phyloP scores from a whole-genome alignment of 495 filamentous ascomycete species.

The Xylaria curta region DNA sequence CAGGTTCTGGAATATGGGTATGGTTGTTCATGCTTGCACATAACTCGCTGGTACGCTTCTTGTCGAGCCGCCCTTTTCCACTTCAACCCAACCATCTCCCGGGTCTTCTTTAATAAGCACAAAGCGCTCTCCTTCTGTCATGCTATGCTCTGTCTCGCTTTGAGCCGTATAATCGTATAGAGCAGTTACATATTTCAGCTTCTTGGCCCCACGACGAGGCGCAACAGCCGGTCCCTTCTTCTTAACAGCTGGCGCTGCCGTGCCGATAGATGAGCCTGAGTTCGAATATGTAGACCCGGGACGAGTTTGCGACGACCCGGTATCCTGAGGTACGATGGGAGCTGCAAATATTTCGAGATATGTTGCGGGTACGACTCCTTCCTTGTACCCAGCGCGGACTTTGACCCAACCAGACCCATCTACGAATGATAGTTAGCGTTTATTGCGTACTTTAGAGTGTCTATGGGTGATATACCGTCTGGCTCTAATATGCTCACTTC shows the following conservation, averaged over 20 bases:
- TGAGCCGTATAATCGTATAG: constrained; percentile 89
- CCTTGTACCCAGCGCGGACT: constrained; percentile 69
- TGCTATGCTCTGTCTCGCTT: constrained; percentile 85
- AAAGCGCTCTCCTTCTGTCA: constrained; percentile 89
- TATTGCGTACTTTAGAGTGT: constrained; percentile 4
- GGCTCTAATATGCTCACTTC: constrained; percentile 81
- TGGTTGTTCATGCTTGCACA: constrained; percentile 60
- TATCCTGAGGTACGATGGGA: constrained; percentile 56
- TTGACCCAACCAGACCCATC: constrained; percentile 92
- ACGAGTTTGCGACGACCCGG: constrained; percentile 56
- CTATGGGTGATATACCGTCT: constrained; percentile 70
- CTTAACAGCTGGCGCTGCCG: constrained; percentile 59
- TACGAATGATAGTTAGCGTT: constrained; percentile 42
- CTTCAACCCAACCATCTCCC: constrained; percentile 96
- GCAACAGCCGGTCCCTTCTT: constrained; percentile 94
- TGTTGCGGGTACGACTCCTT: constrained; percentile 85
- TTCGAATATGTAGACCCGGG: constrained; percentile 78
- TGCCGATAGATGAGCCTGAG: constrained; percentile 74
- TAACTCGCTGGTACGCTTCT: constrained; percentile 95
- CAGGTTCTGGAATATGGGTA: neutral
- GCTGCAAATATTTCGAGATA: constrained; percentile 66
- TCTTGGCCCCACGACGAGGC: constrained; percentile 90
- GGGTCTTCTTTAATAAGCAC: constrained; percentile 83
- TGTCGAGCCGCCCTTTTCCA: constrained; percentile 87
- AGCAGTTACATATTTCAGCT: constrained; percentile 91